Conservation (phyloP, 805 yeast species). For the Pichia occidentalis region DNA sequence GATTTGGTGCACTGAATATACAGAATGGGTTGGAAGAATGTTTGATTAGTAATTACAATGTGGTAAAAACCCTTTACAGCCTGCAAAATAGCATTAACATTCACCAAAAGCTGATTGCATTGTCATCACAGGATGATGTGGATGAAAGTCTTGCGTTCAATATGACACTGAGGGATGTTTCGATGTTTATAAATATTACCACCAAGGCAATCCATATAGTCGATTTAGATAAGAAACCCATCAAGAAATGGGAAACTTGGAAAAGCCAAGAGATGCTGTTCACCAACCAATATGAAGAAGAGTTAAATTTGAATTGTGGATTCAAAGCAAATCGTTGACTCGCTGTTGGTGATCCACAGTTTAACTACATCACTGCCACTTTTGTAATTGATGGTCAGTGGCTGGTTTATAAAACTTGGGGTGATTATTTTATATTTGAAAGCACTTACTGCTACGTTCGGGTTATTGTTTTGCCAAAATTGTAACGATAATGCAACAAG, state of each 20-base stretch:
- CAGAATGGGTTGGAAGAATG: slow-evolving; percentile 6
- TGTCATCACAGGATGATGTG: slow-evolving; percentile 34
- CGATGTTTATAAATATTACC: slow-evolving; percentile 38
- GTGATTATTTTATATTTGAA: slow-evolving; percentile 44
- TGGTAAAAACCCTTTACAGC: slow-evolving; percentile 19
- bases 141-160: slow-evolving; percentile 38
- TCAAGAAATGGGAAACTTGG: slow-evolving; percentile 41
- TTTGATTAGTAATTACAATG: slow-evolving; percentile 9
- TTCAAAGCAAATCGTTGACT: slow-evolving; percentile 15
- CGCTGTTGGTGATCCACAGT: slow-evolving; percentile 25
- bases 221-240: slow-evolving; percentile 45
- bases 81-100: slow-evolving; percentile 32
- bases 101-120: slow-evolving; percentile 26
- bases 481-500: slow-evolving; percentile 53
- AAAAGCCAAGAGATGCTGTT: slow-evolving; percentile 21
- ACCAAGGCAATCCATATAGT: slow-evolving; percentile 27
- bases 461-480: slow-evolving; percentile 29
- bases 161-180: slow-evolving; percentile 51
- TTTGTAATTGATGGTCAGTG: slow-evolving; percentile 24
- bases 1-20: background rate
- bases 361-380: slow-evolving; percentile 1
- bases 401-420: slow-evolving; percentile 43
- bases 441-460: slow-evolving; percentile 17
- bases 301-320: slow-evolving; percentile 11
- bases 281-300: slow-evolving; percentile 5